Evolutionary conservation across 1,139 yeast species (phyloP).

Genomic region (Magnusiomyces clavatus): DNA sequence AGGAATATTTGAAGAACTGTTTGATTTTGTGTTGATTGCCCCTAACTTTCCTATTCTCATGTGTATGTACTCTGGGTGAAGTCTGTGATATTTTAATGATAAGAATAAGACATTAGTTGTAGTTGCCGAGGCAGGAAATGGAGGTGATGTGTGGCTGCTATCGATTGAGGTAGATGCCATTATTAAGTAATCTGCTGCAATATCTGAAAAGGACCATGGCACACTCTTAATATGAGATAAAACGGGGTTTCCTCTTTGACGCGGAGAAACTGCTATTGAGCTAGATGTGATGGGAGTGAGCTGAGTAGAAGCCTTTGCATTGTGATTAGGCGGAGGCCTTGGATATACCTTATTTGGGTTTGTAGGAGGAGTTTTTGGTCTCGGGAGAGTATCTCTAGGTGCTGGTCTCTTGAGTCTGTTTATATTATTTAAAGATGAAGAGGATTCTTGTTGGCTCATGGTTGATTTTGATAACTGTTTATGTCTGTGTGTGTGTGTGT

Average conservation of each 20-base stretch:
- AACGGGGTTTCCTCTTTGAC: slow-evolving; percentile 57
- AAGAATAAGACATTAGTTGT: slow-evolving; percentile 64
- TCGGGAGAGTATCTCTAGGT: no score
- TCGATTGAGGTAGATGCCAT: neutral
- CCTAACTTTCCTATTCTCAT: slow-evolving; percentile 55
- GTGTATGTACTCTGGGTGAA: slow-evolving; percentile 83
- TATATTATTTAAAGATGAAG: no score
- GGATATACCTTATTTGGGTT: no score
- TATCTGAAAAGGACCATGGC: slow-evolving; percentile 42
- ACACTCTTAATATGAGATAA: slow-evolving; percentile 42
- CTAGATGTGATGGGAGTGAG: no score
- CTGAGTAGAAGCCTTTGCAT: no score
- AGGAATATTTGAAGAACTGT: neutral
- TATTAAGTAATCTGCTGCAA: slow-evolving; percentile 39
- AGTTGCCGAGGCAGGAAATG: slow-evolving; percentile 44
- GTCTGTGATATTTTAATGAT: slow-evolving; percentile 69
- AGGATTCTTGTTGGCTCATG: no score
- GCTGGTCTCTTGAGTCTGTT: no score
- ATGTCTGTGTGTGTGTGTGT: no score
- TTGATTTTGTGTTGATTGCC: slow-evolving; percentile 24
- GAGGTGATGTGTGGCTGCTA: neutral
- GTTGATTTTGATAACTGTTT: no score
- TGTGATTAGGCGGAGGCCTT: no score
- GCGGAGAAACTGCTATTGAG: slow-evolving; percentile 37
- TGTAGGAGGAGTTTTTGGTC: no score